A percentile compares a stretch with the other conserved stretches of the same genome.
These are phyloP conservation scores for Pythium brassicae DNA, from an alignment of 352 stramenopile genomes.

Conservation along the genomic window DNA sequence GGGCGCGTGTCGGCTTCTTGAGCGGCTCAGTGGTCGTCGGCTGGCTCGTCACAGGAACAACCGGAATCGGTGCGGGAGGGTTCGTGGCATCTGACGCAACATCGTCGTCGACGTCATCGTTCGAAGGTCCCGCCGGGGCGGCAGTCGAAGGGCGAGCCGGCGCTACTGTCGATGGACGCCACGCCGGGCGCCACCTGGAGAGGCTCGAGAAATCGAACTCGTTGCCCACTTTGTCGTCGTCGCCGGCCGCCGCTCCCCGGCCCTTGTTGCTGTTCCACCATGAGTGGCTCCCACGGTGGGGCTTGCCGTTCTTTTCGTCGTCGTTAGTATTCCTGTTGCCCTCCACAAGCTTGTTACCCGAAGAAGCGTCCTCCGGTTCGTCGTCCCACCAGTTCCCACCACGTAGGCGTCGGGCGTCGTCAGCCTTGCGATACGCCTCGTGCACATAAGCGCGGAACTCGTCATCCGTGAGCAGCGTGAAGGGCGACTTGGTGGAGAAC, in stretches of 20 bases:
- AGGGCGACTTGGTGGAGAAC: slow-evolving; percentile 49
- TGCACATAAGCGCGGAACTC: slow-evolving; percentile 41
- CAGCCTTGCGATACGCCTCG: slow-evolving; percentile 16
- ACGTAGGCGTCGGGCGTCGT: not conserved
- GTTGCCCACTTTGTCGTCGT: not conserved
- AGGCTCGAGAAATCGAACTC: slow-evolving; percentile 6
- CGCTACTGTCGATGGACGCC: not conserved
- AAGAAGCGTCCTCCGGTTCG: not conserved
- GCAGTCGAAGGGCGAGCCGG: too few relatives aligned
- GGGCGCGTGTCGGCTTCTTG: not conserved
- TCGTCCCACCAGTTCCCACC: slow-evolving; percentile 2
- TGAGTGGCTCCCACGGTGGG: not conserved
- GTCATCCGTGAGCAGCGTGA: slow-evolving; percentile 48
- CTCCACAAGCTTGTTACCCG: not conserved
- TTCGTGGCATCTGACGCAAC: not conserved
- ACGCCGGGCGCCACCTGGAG: slow-evolving; percentile 1
- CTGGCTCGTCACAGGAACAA: too few relatives aligned
- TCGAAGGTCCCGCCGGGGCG: not conserved
- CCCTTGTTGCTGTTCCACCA: not conserved
- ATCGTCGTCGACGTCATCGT: not conserved
- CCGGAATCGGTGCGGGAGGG: too few relatives aligned
- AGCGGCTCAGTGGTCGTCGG: not conserved
- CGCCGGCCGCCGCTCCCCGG: not conserved
- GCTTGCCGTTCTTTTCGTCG: not conserved
- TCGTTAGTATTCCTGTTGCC: not conserved